phyloP scores from a whole-genome alignment of 2,329 filamentous ascomycete genomes.

The Colletotrichum falcatum region DNA sequence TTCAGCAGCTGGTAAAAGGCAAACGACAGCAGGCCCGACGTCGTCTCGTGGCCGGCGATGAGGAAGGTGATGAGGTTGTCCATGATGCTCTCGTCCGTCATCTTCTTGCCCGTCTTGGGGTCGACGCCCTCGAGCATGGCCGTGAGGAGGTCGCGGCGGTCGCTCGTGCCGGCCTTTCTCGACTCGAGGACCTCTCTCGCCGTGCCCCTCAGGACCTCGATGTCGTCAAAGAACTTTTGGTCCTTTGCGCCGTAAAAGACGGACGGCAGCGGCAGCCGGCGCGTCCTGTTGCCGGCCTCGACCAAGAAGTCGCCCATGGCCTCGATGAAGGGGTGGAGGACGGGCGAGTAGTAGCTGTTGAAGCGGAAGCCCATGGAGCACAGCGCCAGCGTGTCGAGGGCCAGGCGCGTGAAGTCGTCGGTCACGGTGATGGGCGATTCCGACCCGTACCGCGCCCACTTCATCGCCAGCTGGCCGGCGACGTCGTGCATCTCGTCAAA shows the following conservation, averaged over 20 bases:
- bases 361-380: slow-evolving; percentile 70
- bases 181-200: slow-evolving; percentile 69
- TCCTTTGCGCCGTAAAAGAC: slow-evolving; percentile 58
- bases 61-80: slow-evolving; percentile 78
- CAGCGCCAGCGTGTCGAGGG: slow-evolving; percentile 72
- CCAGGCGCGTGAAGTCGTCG: slow-evolving; percentile 72
- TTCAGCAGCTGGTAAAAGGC: slow-evolving; percentile 74
- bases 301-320: slow-evolving; percentile 71
- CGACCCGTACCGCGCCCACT: slow-evolving; percentile 62
- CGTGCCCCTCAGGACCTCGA: slow-evolving; percentile 62
- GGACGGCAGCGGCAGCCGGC: slow-evolving; percentile 59
- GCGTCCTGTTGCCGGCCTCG: slow-evolving; percentile 64
- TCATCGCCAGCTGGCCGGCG: slow-evolving; percentile 63
- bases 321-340: slow-evolving; percentile 57
- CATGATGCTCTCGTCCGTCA: slow-evolving; percentile 70
- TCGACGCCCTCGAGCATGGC: slow-evolving; percentile 75
- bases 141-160: slow-evolving; percentile 71
- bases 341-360: slow-evolving; percentile 67
- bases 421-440: slow-evolving; percentile 62
- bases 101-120: slow-evolving; percentile 70
- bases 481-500: slow-evolving; percentile 66
- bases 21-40: slow-evolving; percentile 75
- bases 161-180: slow-evolving; percentile 58
- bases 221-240: slow-evolving; percentile 62
- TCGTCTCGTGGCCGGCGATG: slow-evolving; percentile 77